A percentile compares a stretch with the other conserved stretches of the same genome.
Conservation (phyloP, 2,329 filamentous ascomycete genomes). For the Graphiopsis chlorocephala region DNA sequence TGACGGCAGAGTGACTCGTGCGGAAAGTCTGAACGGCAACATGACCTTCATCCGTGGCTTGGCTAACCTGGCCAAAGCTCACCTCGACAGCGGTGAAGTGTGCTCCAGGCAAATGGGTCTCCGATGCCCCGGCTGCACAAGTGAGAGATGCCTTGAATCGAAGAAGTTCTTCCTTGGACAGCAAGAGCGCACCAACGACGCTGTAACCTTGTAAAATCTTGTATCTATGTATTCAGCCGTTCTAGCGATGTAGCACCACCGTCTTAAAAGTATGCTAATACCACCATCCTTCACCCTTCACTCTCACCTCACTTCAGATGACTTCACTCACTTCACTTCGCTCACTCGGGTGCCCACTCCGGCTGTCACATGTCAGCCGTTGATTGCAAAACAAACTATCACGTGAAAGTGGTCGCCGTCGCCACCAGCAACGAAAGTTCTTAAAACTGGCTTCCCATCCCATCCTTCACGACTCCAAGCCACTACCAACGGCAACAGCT, state of each 20-base stretch:
- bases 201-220: constrained; percentile 11
- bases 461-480: not conserved
- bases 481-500: not conserved
- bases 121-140: constrained; percentile 90
- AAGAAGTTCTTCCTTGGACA: constrained; percentile 60
- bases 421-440: not conserved
- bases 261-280: not conserved
- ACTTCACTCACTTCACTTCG: not conserved
- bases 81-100: constrained; percentile 67
- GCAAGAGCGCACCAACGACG: constrained; percentile 14
- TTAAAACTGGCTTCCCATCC: not conserved
- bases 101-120: constrained; percentile 85
- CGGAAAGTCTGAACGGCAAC: constrained; percentile 87
- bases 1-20: constrained; percentile 67
- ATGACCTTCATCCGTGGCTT: constrained; percentile 86
- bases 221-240: constrained; percentile 4
- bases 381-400: not conserved
- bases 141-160: constrained; percentile 77
- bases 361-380: not conserved
- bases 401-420: not conserved
- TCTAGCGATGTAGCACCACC: not conserved
- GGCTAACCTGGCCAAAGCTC: constrained; percentile 78
- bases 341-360: not conserved
- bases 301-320: not conserved
- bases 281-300: not conserved